A percentile compares a stretch with the other conserved stretches of the same genome.
Evolutionary conservation across 768 basidiomycete genomes (phyloP).

Genomic region (Lactifluus piperatus): DNA sequence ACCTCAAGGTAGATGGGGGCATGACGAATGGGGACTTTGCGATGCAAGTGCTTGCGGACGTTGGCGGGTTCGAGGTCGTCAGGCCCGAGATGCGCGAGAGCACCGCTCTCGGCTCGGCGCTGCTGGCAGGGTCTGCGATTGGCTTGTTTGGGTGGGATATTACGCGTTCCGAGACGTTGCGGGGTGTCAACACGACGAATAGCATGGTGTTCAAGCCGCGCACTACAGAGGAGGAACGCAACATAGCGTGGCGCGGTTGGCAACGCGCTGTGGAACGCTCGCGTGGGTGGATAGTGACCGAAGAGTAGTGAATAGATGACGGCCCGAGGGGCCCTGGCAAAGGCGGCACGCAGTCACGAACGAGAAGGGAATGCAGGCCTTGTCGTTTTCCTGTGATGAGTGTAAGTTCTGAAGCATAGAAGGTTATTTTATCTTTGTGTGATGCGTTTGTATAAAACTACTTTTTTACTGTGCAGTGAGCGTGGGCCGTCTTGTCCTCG

Average conservation of each 20-base stretch:
- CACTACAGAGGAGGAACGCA: slow-evolving; percentile 42
- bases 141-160: slow-evolving; percentile 90
- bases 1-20: slow-evolving; percentile 95
- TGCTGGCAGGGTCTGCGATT: slow-evolving; percentile 87
- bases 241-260: slow-evolving; percentile 74
- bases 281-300: slow-evolving; percentile 68
- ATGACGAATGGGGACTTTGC: slow-evolving; percentile 92
- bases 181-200: slow-evolving; percentile 81
- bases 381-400: neutral
- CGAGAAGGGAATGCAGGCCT: neutral
- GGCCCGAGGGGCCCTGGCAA: neutral
- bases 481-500: no score
- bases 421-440: no score
- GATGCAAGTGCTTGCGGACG: slow-evolving; percentile 79
- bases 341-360: neutral
- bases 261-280: slow-evolving; percentile 81
- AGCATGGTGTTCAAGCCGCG: slow-evolving; percentile 59
- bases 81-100: slow-evolving; percentile 96
- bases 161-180: slow-evolving; percentile 68
- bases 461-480: no score
- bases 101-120: slow-evolving; percentile 90
- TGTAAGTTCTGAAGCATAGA: no score
- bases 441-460: no score
- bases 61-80: slow-evolving; percentile 87
- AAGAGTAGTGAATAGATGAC: slow-evolving; percentile 22